Evolutionary conservation across 257 asterid genomes (phyloP).

Genomic region (Vinca minor): DNA sequence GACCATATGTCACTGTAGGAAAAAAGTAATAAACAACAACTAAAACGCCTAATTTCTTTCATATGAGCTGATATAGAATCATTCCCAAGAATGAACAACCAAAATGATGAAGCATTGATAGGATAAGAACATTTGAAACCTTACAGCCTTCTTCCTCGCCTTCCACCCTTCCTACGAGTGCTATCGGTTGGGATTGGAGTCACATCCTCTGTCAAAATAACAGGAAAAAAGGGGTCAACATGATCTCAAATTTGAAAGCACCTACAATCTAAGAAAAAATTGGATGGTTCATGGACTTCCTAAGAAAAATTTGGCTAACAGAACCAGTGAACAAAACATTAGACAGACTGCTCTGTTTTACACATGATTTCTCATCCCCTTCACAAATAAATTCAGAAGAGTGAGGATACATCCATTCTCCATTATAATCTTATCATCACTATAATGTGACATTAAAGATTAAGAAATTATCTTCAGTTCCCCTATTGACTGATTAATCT

Average conservation of each 20-base stretch:
- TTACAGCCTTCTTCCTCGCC: slow-evolving; percentile 85
- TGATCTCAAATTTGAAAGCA: neutral
- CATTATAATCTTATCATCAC: neutral
- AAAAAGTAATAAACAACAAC: neutral
- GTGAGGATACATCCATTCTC: neutral
- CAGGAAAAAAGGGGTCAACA: neutral
- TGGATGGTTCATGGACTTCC: neutral
- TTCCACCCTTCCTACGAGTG: slow-evolving; percentile 85
- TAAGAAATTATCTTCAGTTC: neutral
- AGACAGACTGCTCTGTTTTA: neutral
- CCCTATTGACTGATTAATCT: neutral
- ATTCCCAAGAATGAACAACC: neutral
- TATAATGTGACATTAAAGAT: neutral
- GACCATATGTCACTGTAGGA: neutral
- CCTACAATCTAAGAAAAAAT: neutral
- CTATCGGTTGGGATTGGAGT: slow-evolving; percentile 90
- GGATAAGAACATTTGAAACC: neutral
- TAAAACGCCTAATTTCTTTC: neutral
- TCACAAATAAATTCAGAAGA: neutral
- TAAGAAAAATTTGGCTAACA: neutral
- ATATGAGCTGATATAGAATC: neutral
- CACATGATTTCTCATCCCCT: neutral
- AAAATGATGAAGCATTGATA: neutral
- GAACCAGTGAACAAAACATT: neutral
- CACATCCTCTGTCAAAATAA: slow-evolving; percentile 59